phyloP scores from a whole-genome alignment of 2,329 filamentous ascomycete species.

The Aspergillus nomiae region DNA sequence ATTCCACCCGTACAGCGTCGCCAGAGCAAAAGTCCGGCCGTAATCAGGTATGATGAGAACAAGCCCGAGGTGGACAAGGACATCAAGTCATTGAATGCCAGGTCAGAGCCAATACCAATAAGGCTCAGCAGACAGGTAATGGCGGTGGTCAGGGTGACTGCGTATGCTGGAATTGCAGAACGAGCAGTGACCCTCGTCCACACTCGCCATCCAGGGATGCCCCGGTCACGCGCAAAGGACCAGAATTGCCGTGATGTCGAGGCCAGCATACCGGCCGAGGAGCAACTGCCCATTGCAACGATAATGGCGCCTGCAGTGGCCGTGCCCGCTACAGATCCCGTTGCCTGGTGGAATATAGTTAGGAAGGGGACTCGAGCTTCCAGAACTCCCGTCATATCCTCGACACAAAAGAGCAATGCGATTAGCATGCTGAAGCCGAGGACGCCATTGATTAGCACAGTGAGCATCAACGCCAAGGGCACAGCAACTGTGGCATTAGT shows the following conservation, averaged over 20 bases:
- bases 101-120: conserved; percentile 36
- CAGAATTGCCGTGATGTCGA: conserved; percentile 38
- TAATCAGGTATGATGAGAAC: conserved; percentile 32
- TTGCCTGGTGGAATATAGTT: conserved; percentile 47
- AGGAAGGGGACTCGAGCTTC: conserved; percentile 41
- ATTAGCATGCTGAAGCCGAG: conserved; percentile 40
- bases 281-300: conserved; percentile 27
- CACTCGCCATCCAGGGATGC: conserved; percentile 33
- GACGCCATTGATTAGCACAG: conserved; percentile 37
- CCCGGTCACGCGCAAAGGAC: conserved; percentile 42
- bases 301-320: conserved; percentile 36
- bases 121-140: conserved; percentile 32
- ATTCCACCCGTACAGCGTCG: conserved; percentile 29
- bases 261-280: conserved; percentile 29
- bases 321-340: conserved; percentile 29
- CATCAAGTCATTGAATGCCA: conserved; percentile 36
- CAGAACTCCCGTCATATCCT: conserved; percentile 36
- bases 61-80: conserved; percentile 37
- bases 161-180: conserved; percentile 25
- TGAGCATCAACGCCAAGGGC: conserved; percentile 40
- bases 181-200: conserved; percentile 27
- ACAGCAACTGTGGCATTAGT: conserved; percentile 39
- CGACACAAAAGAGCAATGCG: conserved; percentile 39
- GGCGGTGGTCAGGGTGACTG: conserved; percentile 27
- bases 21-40: conserved; percentile 29